Evolutionary conservation across 148 eudicot genomes (phyloP), one percentile per base, ranked within the genome.

Genomic region (Vaccinium darrowii): DNA sequence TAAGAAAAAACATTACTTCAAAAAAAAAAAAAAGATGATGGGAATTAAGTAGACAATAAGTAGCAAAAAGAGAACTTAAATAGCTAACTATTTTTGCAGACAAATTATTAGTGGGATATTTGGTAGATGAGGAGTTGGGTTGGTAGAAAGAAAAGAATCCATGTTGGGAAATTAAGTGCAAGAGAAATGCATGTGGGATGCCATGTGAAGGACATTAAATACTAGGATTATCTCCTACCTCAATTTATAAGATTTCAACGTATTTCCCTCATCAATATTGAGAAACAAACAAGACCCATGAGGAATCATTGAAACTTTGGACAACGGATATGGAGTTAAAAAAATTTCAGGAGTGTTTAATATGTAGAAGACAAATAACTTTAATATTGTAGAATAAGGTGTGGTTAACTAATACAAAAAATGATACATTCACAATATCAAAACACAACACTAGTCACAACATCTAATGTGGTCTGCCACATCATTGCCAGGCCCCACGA

Each of bases 161-260:
- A 80, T 80, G 79, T 83, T 85, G 57, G 50, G 56, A 71, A 54
- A 56, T 33, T 50, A 18, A 84, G 49, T 65, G 18, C 23, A 53
- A 27, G 14, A 78, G 79, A 71, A 52, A 62, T 65, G 81, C 85
- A 88, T 85, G 89, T 85, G 89, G 80, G 52, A 58, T 78, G 85
- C 87, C 87, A 85, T 88, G 89, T 88, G 89, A 82, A 71, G 75
- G 63, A 79, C 80, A 88, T 78, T 88, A 74, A 85, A 71, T 71
- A 85, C 43, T 67, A 79, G 39, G 39, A 36, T 36, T 3, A 36
- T 15, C 83, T 56, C 87, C 84, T 72, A 88, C 75, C 78, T 16
- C 80, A 84, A 39, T 83, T 63, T 4, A 80, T 4, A 80, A 4
- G 49, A 57, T 58, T 80, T 75, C 53, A 23, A 58, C 69, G 5